Conservation (phyloP, 129 eudicot genomes). For the Flaveria bidentis region DNA sequence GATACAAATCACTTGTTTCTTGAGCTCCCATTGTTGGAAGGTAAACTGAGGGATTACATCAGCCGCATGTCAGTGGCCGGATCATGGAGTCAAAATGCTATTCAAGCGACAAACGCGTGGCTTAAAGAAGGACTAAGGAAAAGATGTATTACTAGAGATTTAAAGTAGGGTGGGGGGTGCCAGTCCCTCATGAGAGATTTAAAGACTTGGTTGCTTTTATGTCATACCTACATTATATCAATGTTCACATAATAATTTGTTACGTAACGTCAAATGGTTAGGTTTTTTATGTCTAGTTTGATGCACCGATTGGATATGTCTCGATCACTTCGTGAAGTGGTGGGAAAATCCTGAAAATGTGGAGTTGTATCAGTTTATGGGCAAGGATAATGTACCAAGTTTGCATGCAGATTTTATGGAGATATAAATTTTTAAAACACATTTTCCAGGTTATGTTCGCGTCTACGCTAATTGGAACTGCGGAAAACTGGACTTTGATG, state of each 20-base stretch:
- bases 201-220: constrained; percentile 54
- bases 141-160: constrained; percentile 83
- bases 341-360: constrained; percentile 95
- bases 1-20: constrained; percentile 83
- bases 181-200: constrained; percentile 74
- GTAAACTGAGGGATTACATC: constrained; percentile 57
- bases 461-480: constrained; percentile 77
- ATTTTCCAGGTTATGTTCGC: constrained; percentile 74
- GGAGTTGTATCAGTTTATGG: constrained; percentile 86
- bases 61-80: constrained; percentile 63
- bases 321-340: constrained; percentile 86
- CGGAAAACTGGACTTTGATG: constrained; percentile 77
- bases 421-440: neutral
- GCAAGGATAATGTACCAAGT: constrained; percentile 70
- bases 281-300: constrained; percentile 94
- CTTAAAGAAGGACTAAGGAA: constrained; percentile 71
- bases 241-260: neutral
- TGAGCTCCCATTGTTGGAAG: constrained; percentile 70
- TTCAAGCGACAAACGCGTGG: constrained; percentile 81
- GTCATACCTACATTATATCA: neutral
- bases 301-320: constrained; percentile 89
- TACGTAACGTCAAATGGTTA: constrained; percentile 5
- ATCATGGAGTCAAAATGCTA: constrained; percentile 88
- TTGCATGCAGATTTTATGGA: neutral
- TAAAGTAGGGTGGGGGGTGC: constrained; percentile 79